Base-by-base conservation (phyloP, 257 asterid genomes). In the Prunella vulgaris region DNA sequence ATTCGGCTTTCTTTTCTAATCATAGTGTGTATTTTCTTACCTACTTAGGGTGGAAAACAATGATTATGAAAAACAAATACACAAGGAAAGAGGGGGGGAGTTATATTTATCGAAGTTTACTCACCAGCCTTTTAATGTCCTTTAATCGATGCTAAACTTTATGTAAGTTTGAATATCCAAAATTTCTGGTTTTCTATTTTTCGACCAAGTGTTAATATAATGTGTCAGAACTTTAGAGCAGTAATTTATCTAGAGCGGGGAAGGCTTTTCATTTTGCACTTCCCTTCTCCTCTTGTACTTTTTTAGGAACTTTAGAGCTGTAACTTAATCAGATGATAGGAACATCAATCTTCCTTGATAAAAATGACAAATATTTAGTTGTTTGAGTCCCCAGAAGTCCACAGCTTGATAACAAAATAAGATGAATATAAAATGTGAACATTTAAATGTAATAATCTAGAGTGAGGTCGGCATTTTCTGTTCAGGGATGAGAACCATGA, bases 401-500 rank as follows among this genome's bases (percentile, higher is more conserved):
- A n/a, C 4, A 20, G 5, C 32, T 57, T 25, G 54, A 52, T 33
- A 48, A 48, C 4, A 5, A 15, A 56, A 15, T 44, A 33, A 24
- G 33, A 35, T 62, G 53, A 32, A 42, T 60, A 44, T 46, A 10
- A 7, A 3, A 27, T 30, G 8, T 14, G 48, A 40, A 42, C 58
- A 28, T 14, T 17, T 24, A 7, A 44, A 60, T 61, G 15, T 3
- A 49, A 53, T 37, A 14, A 60, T 74, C 64, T 33, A 63, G 28
- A 17, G 3, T 10, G 52, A 54, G 33, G 37, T 17, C 9, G 33
- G 53, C 7, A 10, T 10, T 52, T 40, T 40, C 46, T 46, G 18
- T 42, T 51, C 27, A 51, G 20, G 79, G 24, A 49, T 74, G 46
- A 60, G 51, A 67, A 27, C 35, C 65, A 40, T 20, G 66, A 65